phyloP scores from a whole-genome alignment of 768 basidiomycete genomes.

The Mycena belliarum region DNA sequence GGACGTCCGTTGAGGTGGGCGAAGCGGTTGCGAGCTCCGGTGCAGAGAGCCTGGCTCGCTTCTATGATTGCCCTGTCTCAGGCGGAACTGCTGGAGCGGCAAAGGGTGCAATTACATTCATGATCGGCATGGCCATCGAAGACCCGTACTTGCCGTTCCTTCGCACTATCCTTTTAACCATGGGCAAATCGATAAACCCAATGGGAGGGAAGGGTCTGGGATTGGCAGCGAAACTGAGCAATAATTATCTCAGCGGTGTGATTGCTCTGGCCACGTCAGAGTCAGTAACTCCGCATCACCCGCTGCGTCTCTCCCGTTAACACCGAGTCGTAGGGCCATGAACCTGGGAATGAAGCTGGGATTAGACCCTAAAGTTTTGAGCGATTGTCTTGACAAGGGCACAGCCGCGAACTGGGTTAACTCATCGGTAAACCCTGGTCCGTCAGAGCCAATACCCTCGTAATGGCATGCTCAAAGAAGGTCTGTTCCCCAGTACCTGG shows the following conservation, averaged over 20 bases:
- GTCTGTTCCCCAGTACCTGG: conserved; percentile 38
- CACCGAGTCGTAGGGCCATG: conserved; percentile 31
- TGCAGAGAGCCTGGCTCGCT: conserved; percentile 22
- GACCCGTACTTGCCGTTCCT: conserved; percentile 36
- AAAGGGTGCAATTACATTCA: conserved; percentile 40
- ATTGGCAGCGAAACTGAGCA: conserved; percentile 45
- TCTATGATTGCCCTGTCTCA: conserved; percentile 45
- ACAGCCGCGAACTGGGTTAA: conserved; percentile 45
- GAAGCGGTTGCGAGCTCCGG: conserved; percentile 29
- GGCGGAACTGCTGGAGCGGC: conserved; percentile 43
- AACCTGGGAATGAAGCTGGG: conserved; percentile 47
- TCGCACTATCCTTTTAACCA: conserved; percentile 31
- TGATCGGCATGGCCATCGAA: conserved; percentile 37
- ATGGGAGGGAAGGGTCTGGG: conserved; percentile 43
- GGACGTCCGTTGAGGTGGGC: conserved; percentile 35
- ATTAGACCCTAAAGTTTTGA: conserved; percentile 39
- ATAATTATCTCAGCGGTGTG: conserved; percentile 44
- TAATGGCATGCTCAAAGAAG: neutral
- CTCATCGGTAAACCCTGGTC: conserved; percentile 38
- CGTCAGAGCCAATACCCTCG: neutral
- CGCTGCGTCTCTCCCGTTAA: no score
- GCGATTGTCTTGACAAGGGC: conserved; percentile 40
- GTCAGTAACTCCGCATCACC: no score
- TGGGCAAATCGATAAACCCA: conserved; percentile 39
- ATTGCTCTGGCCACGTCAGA: conserved; percentile 44